These are phyloP conservation scores for Lasiodiplodia citricola DNA, from an alignment of 2,329 filamentous ascomycete genomes.

Conservation along the genomic window DNA sequence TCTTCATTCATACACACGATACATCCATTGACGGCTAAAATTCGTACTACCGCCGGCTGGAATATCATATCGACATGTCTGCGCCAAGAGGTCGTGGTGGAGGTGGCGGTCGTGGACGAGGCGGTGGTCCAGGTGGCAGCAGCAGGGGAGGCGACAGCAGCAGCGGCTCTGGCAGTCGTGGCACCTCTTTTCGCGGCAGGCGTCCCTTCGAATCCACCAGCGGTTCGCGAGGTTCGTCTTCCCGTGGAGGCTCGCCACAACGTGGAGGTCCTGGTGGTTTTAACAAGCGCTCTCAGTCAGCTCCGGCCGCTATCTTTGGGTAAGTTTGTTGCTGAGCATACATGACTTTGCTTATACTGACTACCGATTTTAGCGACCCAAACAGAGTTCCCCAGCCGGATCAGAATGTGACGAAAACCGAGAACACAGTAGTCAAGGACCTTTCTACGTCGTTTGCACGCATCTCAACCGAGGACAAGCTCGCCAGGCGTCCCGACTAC, in stretches of 20 bases:
- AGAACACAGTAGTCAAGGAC: conserved; percentile 36
- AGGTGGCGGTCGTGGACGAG: conserved; percentile 23
- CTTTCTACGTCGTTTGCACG: conserved; percentile 34
- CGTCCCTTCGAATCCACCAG: conserved; percentile 20
- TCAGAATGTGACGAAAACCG: conserved; percentile 34
- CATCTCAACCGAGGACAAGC: conserved; percentile 31
- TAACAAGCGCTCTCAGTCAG: conserved; percentile 12
- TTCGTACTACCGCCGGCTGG: background rate
- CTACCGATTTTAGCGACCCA: background rate
- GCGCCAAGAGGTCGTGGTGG: conserved; percentile 24
- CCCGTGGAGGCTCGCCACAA: conserved; percentile 19
- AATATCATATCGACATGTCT: conserved; percentile 20
- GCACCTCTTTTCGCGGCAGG: conserved; percentile 19
- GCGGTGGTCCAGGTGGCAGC: conserved; percentile 11
- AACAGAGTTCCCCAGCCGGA: conserved; percentile 21
- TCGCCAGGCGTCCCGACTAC: conserved; percentile 38
- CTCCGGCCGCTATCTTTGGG: conserved; percentile 25
- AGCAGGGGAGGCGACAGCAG: conserved; percentile 28
- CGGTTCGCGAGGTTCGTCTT: conserved; percentile 22
- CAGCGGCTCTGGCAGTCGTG: conserved; percentile 24
- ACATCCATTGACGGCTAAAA: background rate
- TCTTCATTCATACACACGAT: background rate
- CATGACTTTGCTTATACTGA: background rate
- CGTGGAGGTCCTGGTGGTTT: conserved; percentile 19
- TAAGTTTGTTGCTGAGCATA: background rate